Evolutionary conservation across 257 asterid genomes (phyloP).

Genomic region (Gentiana straminea): DNA sequence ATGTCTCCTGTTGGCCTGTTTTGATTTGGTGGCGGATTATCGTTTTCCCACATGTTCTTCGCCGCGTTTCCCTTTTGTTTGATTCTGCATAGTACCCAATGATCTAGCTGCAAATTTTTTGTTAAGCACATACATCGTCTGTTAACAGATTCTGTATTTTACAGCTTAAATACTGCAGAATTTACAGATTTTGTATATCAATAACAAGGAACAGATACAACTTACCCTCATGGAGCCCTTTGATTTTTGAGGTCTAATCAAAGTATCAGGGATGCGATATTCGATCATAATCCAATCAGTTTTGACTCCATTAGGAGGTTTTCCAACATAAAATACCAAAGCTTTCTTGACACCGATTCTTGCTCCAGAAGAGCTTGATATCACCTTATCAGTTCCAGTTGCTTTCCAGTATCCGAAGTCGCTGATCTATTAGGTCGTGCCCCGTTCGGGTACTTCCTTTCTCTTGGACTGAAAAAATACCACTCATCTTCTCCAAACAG

Average conservation of each 20-base stretch:
- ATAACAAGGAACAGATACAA: neutral
- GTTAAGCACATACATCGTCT: too few relatives aligned
- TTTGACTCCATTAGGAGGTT: slow-evolving; percentile 38
- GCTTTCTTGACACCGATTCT: slow-evolving; percentile 48
- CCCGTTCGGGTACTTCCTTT: slow-evolving; percentile 57
- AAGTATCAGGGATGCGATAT: slow-evolving; percentile 37
- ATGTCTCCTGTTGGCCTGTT: slow-evolving; percentile 7
- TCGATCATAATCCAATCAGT: slow-evolving; percentile 62
- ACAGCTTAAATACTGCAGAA: too few relatives aligned
- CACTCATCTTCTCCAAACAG: slow-evolving; percentile 48
- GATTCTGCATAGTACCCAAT: slow-evolving; percentile 60
- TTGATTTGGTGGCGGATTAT: slow-evolving; percentile 13
- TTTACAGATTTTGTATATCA: too few relatives aligned
- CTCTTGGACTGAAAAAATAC: slow-evolving; percentile 61
- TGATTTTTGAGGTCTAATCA: slow-evolving; percentile 26
- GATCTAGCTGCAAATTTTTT: slow-evolving; percentile 36
- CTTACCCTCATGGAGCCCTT: slow-evolving; percentile 62
- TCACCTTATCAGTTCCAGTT: slow-evolving; percentile 46
- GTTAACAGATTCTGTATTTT: too few relatives aligned
- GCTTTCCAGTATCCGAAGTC: slow-evolving; percentile 66
- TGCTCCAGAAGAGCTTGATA: slow-evolving; percentile 29
- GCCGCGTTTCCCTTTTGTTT: slow-evolving; percentile 68
- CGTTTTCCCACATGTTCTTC: slow-evolving; percentile 31
- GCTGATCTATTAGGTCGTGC: slow-evolving; percentile 53
- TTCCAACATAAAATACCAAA: slow-evolving; percentile 50